phyloP scores from a whole-genome alignment of 2,329 filamentous ascomycete genomes.

The Berkeleyomyces basicola region DNA sequence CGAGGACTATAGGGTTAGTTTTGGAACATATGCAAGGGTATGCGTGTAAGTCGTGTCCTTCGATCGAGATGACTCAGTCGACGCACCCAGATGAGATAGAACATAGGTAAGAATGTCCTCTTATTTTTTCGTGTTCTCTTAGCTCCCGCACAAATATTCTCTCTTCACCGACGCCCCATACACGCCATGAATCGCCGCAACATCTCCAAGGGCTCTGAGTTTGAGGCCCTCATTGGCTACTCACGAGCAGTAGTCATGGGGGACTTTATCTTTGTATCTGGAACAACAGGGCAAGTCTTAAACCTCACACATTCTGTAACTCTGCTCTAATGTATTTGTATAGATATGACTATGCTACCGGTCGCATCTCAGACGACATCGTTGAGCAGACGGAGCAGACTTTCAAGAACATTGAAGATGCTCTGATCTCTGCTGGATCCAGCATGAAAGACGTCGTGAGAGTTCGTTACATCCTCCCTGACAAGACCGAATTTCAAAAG shows the following conservation, averaged over 20 bases:
- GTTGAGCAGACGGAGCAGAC: constrained; percentile 33
- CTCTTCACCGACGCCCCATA: neutral
- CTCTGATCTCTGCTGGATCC: constrained; percentile 28
- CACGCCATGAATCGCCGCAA: neutral
- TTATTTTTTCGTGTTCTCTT: neutral
- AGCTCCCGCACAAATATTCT: neutral
- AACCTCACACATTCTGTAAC: neutral
- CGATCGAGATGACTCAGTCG: no score
- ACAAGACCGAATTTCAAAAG: constrained; percentile 29
- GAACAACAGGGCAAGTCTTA: constrained; percentile 32
- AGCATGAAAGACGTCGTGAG: constrained; percentile 31
- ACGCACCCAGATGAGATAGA: no score
- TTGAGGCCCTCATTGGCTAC: constrained; percentile 37
- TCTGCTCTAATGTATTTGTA: neutral
- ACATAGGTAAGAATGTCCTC: neutral
- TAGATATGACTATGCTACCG: constrained; percentile 35
- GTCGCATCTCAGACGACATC: constrained; percentile 28
- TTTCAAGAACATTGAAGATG: constrained; percentile 29
- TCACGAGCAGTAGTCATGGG: constrained; percentile 35
- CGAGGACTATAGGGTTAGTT: neutral
- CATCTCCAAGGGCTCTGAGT: constrained; percentile 33
- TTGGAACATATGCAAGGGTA: neutral
- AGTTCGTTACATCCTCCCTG: constrained; percentile 35
- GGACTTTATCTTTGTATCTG: constrained; percentile 36
- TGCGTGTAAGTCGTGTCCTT: neutral